phyloP scores from a whole-genome alignment of 805 yeast species.

The Danielia reshetovae region DNA sequence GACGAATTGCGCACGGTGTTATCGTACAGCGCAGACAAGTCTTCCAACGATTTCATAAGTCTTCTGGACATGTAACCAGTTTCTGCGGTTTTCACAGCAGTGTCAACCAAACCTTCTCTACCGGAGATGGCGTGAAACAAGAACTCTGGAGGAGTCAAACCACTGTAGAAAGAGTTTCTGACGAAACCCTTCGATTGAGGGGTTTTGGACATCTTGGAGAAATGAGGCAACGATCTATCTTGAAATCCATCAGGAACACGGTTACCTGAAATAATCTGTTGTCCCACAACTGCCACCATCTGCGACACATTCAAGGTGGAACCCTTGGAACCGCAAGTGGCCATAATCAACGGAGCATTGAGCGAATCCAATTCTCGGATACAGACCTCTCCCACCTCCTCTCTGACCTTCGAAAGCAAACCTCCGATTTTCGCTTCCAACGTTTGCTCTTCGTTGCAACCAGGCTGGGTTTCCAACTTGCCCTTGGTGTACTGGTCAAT shows the following conservation, averaged over 20 bases:
- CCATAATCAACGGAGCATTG: constrained; percentile 97
- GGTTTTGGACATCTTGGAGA: constrained; percentile 90
- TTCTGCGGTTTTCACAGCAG: constrained; percentile 98
- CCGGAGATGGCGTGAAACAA: constrained; percentile 99
- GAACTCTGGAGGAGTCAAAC: constrained; percentile 97
- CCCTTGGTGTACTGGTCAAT: constrained; percentile 78
- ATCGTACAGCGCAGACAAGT: constrained; percentile 89
- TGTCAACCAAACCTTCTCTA: constrained; percentile 99
- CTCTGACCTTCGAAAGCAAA: constrained; percentile 91
- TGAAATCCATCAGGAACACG: constrained; percentile 99
- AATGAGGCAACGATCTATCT: constrained; percentile 96
- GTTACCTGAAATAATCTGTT: constrained; percentile 96
- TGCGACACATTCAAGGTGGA: constrained; percentile 97
- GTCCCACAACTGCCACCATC: constrained; percentile 99
- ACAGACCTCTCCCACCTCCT: constrained; percentile 98
- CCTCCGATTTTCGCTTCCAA: constrained; percentile 98
- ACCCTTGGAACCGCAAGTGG: constrained; percentile 98
- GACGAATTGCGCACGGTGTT: constrained; percentile 92
- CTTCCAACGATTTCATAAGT: constrained; percentile 96
- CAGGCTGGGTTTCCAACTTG: constrained; percentile 95
- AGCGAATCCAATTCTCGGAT: constrained; percentile 83
- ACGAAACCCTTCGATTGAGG: constrained; percentile 98
- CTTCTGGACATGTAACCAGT: constrained; percentile 99
- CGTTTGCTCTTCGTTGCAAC: constrained; percentile 98
- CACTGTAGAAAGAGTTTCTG: constrained; percentile 94